Conservation (phyloP, 768 basidiomycete species). For the Phanerochaete sordida region DNA sequence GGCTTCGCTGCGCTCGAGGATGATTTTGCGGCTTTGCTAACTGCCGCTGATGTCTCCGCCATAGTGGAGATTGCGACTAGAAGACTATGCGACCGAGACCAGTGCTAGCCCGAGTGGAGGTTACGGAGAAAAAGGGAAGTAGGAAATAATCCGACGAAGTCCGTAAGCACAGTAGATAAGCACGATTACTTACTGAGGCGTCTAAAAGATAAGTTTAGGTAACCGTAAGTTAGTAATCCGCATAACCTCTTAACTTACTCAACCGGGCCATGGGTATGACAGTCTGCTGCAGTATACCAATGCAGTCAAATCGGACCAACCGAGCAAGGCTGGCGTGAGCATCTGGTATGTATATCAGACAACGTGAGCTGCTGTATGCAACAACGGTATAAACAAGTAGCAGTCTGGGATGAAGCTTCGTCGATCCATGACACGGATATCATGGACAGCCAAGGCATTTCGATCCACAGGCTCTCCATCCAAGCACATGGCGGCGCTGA, state of each 20-base stretch:
- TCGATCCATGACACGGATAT: not conserved
- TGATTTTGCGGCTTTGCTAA: not conserved
- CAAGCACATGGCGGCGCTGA: not conserved
- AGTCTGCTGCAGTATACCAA: no score
- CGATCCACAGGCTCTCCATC: not conserved
- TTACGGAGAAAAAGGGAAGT: no score
- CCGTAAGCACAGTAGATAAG: no score
- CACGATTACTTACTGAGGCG: no score
- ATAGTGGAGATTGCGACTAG: not conserved
- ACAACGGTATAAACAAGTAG: not conserved
- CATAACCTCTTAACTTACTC: no score
- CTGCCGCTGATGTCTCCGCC: not conserved
- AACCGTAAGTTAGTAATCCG: no score
- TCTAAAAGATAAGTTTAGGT: no score
- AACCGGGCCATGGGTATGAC: no score
- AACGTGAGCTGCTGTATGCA: not conserved
- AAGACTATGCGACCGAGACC: no score
- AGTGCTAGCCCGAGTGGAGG: no score
- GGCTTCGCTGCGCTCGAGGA: conserved; percentile 23
- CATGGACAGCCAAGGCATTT: not conserved
- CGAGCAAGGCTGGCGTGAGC: not conserved
- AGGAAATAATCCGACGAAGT: no score
- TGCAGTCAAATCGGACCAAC: not conserved
- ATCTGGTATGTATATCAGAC: not conserved
- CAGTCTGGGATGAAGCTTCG: not conserved